phyloP scores from a whole-genome alignment of 148 eudicot genomes.

The Amaranthus hypochondriacus region DNA sequence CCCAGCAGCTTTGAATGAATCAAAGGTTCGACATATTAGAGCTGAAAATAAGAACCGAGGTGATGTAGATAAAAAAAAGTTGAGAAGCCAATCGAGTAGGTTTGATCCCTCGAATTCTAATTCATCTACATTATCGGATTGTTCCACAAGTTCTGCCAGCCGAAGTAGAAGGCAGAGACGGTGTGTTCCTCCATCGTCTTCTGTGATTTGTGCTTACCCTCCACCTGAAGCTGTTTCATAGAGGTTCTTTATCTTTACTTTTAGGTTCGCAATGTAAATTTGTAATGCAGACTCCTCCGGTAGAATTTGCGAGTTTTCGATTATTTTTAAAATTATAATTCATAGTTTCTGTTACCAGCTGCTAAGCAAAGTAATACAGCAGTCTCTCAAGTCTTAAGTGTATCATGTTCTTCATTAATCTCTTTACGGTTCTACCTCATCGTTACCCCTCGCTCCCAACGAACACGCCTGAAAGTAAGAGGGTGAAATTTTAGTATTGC shows the following conservation, averaged over 20 bases:
- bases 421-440: background rate
- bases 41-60: slow-evolving; percentile 30
- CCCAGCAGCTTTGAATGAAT: slow-evolving; percentile 72
- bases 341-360: slow-evolving; percentile 11
- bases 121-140: slow-evolving; percentile 28
- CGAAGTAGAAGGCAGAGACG: slow-evolving; percentile 45
- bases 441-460: no score
- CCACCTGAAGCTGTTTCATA: slow-evolving; percentile 25
- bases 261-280: slow-evolving; percentile 25
- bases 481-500: no score
- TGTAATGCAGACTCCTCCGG: slow-evolving; percentile 4
- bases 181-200: slow-evolving; percentile 33
- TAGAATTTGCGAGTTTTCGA: slow-evolving; percentile 7
- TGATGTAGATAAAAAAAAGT: slow-evolving; percentile 52
- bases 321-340: background rate
- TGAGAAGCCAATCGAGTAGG: slow-evolving; percentile 67
- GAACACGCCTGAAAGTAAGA: background rate
- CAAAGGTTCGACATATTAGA: slow-evolving; percentile 59
- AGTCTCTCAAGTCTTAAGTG: slow-evolving; percentile 14
- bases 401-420: slow-evolving; percentile 7
- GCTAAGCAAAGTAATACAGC: slow-evolving; percentile 16
- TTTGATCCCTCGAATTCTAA: slow-evolving; percentile 37
- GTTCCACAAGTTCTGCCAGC: slow-evolving; percentile 34
- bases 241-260: background rate
- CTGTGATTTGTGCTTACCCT: slow-evolving; percentile 22